Conservation (phyloP, 441 rosid species). For the Aquilaria agallochum region DNA sequence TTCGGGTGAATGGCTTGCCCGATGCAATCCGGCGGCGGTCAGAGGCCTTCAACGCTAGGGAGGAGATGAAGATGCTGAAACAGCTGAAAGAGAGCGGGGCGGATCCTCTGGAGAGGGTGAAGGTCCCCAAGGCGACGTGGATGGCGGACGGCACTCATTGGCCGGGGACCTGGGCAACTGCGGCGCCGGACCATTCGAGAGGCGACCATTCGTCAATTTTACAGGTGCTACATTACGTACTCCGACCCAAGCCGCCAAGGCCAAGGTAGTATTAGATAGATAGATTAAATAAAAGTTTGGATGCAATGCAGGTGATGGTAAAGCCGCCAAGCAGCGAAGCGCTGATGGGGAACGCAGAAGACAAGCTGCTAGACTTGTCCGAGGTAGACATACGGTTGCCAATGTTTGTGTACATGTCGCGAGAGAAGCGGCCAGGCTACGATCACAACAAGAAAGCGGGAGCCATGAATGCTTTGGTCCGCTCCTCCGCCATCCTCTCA, state of each 20-base stretch:
- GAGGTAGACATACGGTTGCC: constrained; percentile 29
- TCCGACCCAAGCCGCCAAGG: no score
- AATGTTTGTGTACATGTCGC: constrained; percentile 55
- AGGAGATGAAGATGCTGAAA: constrained; percentile 21
- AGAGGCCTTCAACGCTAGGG: constrained; percentile 21
- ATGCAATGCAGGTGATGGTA: constrained; percentile 15
- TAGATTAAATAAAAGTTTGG: neutral
- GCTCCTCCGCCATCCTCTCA: constrained; percentile 78
- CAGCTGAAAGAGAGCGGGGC: constrained; percentile 14
- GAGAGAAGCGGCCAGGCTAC: constrained; percentile 86
- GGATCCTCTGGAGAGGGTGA: constrained; percentile 13
- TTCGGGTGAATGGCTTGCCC: constrained; percentile 22
- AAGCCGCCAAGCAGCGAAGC: constrained; percentile 20
- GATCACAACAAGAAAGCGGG: constrained; percentile 97
- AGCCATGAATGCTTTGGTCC: constrained; percentile 83
- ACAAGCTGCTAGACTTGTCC: constrained; percentile 18
- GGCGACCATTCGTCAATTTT: constrained; percentile 30
- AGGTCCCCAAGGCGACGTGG: constrained; percentile 29
- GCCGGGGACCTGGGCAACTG: constrained; percentile 28
- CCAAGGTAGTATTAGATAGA: neutral
- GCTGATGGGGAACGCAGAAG: constrained; percentile 15
- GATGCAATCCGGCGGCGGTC: constrained; percentile 25
- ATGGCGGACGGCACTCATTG: constrained; percentile 34
- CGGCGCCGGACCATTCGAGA: constrained; percentile 17
- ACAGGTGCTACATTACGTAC: constrained; percentile 16